phyloP scores from a whole-genome alignment of 495 filamentous ascomycete species.

The Lindgomyces ingoldianus region DNA sequence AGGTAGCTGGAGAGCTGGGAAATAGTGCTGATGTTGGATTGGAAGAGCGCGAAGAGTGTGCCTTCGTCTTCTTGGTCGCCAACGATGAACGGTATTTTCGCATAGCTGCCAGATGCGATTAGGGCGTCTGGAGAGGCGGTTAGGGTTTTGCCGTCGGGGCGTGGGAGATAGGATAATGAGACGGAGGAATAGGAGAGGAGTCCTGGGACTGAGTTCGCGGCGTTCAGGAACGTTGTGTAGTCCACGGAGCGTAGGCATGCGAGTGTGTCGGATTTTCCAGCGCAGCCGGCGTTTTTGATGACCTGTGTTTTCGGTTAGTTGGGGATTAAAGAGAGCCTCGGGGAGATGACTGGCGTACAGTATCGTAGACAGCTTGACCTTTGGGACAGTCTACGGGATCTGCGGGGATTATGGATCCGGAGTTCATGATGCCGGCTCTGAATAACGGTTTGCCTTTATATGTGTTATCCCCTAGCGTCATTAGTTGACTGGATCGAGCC shows the following conservation, averaged over 20 bases:
- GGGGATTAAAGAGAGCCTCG: neutral
- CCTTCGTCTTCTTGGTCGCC: conserved; percentile 48
- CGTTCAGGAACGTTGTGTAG: conserved; percentile 63
- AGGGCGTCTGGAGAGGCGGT: conserved; percentile 51
- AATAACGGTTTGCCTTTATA: conserved; percentile 72
- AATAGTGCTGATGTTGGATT: conserved; percentile 62
- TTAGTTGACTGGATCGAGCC: neutral
- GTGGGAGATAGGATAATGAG: conserved; percentile 47
- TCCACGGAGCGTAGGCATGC: conserved; percentile 61
- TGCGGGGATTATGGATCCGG: conserved; percentile 64
- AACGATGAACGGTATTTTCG: conserved; percentile 36
- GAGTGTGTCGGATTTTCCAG: conserved; percentile 56
- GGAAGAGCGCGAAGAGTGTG: conserved; percentile 62
- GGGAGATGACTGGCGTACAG: conserved; percentile 35
- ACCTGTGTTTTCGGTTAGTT: conserved; percentile 38
- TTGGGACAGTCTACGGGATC: conserved; percentile 64
- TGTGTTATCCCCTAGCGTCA: conserved; percentile 49
- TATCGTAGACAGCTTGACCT: conserved; percentile 64
- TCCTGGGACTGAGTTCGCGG: conserved; percentile 66
- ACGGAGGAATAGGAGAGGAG: conserved; percentile 60
- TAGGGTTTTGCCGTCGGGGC: conserved; percentile 47
- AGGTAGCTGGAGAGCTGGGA: conserved; percentile 62
- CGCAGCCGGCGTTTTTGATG: conserved; percentile 61
- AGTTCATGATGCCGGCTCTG: conserved; percentile 72
- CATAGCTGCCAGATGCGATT: conserved; percentile 41